Conservation (phyloP, 495 filamentous ascomycete genomes). For the Xylaria flabelliformis region DNA sequence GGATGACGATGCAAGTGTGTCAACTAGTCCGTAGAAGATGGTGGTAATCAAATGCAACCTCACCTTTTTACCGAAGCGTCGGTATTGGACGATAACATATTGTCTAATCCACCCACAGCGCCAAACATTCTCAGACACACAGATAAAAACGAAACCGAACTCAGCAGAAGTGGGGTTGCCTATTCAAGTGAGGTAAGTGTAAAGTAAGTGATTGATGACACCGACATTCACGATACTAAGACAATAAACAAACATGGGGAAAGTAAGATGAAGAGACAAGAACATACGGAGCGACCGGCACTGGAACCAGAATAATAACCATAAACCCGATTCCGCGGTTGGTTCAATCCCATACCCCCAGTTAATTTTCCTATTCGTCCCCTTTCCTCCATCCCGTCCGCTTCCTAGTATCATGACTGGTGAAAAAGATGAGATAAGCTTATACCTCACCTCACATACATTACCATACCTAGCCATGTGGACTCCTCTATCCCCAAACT, state of each 20-base stretch:
- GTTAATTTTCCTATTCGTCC: slow-evolving; percentile 1
- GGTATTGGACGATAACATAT: slow-evolving; percentile 3
- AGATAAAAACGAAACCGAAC: not conserved
- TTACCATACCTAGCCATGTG: not conserved
- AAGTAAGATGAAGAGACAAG: not conserved
- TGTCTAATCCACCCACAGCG: not conserved
- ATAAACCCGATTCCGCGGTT: not conserved
- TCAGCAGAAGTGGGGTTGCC: slow-evolving; percentile 12
- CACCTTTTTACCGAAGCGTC: slow-evolving; percentile 24
- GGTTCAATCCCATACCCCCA: not conserved
- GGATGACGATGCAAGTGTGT: not conserved
- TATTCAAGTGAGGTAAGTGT: not conserved
- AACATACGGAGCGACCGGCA: slow-evolving; percentile 3
- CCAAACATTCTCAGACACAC: not conserved
- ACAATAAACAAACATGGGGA: not conserved
- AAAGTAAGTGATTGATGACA: not conserved
- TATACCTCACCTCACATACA: slow-evolving; percentile 19
- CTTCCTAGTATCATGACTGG: not conserved
- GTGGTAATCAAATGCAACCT: slow-evolving; percentile 43
- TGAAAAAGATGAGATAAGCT: slow-evolving; percentile 28
- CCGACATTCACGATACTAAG: slow-evolving; percentile 5
- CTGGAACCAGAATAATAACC: not conserved
- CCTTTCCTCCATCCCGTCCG: not conserved
- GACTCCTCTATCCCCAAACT: not conserved
- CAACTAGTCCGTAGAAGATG: slow-evolving; percentile 19